Conservation (phyloP, 2,329 filamentous ascomycete genomes). For the Cordyceps javanica region DNA sequence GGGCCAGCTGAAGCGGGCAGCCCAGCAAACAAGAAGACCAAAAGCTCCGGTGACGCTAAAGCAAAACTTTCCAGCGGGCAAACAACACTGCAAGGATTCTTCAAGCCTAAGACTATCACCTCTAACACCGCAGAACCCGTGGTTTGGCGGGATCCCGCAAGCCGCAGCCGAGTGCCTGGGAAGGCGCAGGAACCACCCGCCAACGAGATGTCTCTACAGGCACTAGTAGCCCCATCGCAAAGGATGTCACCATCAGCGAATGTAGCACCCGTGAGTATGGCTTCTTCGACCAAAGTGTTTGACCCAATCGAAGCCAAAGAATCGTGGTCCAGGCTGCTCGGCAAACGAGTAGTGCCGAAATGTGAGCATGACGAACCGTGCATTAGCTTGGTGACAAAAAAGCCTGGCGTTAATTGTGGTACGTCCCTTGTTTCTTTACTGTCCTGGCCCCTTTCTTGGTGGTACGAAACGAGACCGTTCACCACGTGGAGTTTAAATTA, state of each 20-base stretch:
- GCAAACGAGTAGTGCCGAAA: constrained; percentile 64
- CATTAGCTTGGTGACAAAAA: constrained; percentile 77
- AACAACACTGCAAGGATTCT: constrained; percentile 70
- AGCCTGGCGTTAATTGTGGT: constrained; percentile 77
- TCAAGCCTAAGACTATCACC: constrained; percentile 50
- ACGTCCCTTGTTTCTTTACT: constrained; percentile 21
- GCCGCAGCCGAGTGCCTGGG: not conserved
- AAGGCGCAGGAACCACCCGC: not conserved
- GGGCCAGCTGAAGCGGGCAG: constrained; percentile 13
- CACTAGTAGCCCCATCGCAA: not conserved
- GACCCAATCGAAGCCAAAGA: constrained; percentile 71
- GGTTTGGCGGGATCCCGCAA: not conserved
- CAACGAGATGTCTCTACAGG: not conserved
- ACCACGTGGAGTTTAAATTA: not conserved
- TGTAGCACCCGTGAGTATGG: not conserved
- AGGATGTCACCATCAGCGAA: not conserved
- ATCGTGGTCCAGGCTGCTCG: constrained; percentile 79
- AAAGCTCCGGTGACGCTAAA: constrained; percentile 22
- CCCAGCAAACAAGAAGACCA: constrained; percentile 33
- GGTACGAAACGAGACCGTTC: not conserved
- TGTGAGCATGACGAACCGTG: constrained; percentile 91
- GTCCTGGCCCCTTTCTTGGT: not conserved
- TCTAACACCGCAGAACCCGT: not conserved
- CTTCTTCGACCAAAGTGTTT: constrained; percentile 38
- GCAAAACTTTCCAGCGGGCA: constrained; percentile 30